Percentiles rank a stretch among this genome's conserved stretches.
Conservation (phyloP, 148 eudicot species). For the Camellia japonica region DNA sequence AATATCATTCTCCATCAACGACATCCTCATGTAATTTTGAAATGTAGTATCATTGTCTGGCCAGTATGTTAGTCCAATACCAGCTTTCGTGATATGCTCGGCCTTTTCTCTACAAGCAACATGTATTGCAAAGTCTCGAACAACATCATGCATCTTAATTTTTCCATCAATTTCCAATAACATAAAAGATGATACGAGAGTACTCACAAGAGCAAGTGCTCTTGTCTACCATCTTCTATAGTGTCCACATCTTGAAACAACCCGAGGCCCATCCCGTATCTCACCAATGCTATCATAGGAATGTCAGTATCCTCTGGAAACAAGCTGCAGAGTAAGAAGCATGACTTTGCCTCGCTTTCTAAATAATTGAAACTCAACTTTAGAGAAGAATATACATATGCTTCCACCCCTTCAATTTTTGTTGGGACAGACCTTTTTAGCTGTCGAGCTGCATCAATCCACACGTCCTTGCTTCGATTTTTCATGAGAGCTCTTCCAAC, state of each 20-base stretch:
- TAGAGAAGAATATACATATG: not conserved
- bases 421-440: not conserved
- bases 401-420: not conserved
- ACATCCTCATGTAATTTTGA: not conserved
- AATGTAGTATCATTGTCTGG: not conserved
- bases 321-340: not conserved
- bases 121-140: too few relatives aligned
- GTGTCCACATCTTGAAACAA: not conserved
- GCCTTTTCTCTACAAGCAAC: too few relatives aligned
- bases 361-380: not conserved
- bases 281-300: not conserved
- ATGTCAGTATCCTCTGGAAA: not conserved
- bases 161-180: not conserved
- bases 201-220: not conserved
- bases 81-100: too few relatives aligned
- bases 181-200: not conserved
- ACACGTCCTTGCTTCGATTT: not conserved
- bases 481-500: too few relatives aligned
- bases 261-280: too few relatives aligned
- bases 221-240: not conserved
- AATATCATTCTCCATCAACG: not conserved
- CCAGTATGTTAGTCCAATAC: not conserved
- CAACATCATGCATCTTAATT: too few relatives aligned
- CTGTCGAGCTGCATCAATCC: not conserved
- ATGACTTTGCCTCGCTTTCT: not conserved